Percentiles rank a stretch among this genome's conserved stretches.
These are phyloP conservation scores for Aspergillus tanneri DNA, from an alignment of 2,329 filamentous ascomycete genomes.

Conservation along the genomic window DNA sequence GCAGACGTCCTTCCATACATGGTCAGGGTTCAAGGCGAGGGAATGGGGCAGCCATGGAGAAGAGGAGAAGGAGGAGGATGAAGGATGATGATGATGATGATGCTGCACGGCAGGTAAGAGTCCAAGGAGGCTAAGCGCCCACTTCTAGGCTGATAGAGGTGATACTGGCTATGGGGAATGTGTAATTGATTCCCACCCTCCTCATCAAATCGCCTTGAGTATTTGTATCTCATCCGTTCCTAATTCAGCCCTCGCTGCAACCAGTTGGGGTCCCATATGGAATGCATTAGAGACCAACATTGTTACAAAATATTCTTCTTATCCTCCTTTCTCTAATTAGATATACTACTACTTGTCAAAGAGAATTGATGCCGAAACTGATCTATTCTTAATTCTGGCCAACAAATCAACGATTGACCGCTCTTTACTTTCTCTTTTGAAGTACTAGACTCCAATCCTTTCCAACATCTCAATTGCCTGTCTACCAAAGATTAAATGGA, in stretches of 20 bases:
- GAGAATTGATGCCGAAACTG: background rate
- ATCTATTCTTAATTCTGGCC: background rate
- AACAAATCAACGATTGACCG: slow-evolving; percentile 17
- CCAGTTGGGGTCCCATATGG: background rate
- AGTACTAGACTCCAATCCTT: no score
- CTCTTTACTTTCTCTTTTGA: slow-evolving; percentile 6
- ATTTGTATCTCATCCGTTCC: slow-evolving; percentile 18
- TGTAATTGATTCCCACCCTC: background rate
- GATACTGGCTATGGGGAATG: background rate
- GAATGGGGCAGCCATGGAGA: no score
- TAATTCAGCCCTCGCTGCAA: background rate
- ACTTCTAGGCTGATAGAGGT: slow-evolving; percentile 1
- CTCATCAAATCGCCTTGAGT: background rate
- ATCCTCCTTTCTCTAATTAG: background rate
- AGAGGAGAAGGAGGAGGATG: no score
- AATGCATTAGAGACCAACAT: no score
- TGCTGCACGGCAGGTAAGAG: no score
- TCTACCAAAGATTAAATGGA: background rate
- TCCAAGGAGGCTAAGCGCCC: slow-evolving; percentile 4
- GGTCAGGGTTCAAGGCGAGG: background rate
- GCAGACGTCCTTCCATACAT: background rate
- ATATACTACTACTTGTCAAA: background rate
- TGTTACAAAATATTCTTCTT: background rate
- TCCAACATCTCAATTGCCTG: no score
- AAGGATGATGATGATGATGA: no score